Percentiles rank a stretch among this genome's conserved stretches.
Evolutionary conservation across 345 rosid genomes (phyloP).

Genomic region (Triadica sebifera): DNA sequence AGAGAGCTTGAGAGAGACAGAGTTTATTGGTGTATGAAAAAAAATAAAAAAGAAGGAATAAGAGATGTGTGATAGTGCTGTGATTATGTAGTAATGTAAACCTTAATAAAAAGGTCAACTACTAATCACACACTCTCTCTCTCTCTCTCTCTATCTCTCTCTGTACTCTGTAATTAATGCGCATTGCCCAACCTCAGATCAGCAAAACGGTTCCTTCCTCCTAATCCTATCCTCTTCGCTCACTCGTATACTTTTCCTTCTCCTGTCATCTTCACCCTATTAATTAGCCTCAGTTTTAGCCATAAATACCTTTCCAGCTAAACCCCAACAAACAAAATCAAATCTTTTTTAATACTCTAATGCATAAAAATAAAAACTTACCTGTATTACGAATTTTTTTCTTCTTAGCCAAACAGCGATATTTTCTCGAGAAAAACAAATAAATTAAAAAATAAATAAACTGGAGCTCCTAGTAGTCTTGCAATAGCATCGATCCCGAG

Average conservation of each 20-base stretch:
- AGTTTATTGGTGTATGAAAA: not conserved
- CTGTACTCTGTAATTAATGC: slow-evolving; percentile 39
- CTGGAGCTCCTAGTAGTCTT: not conserved
- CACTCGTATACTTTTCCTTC: not conserved
- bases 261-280: slow-evolving; percentile 17
- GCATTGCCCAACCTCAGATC: slow-evolving; percentile 7
- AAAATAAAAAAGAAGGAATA: too few relatives aligned
- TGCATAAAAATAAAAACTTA: not conserved
- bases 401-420: slow-evolving; percentile 25
- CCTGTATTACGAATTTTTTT: slow-evolving; percentile 13
- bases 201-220: slow-evolving; percentile 19
- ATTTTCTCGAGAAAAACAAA: not conserved
- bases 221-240: not conserved
- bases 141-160: not conserved
- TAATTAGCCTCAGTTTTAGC: slow-evolving; percentile 41
- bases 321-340: slow-evolving; percentile 17
- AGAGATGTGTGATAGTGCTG: slow-evolving; percentile 15
- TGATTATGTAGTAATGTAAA: slow-evolving; percentile 21
- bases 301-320: slow-evolving; percentile 42
- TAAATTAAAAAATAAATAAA: too few relatives aligned
- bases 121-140: not conserved
- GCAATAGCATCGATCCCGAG: slow-evolving; percentile 14
- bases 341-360: not conserved
- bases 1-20: slow-evolving; percentile 13
- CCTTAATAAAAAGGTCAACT: slow-evolving; percentile 25